These are phyloP conservation scores for Phaeosphaeriaceae sp. DNA, from an alignment of 2,329 filamentous ascomycete genomes.

Conservation along the genomic window DNA sequence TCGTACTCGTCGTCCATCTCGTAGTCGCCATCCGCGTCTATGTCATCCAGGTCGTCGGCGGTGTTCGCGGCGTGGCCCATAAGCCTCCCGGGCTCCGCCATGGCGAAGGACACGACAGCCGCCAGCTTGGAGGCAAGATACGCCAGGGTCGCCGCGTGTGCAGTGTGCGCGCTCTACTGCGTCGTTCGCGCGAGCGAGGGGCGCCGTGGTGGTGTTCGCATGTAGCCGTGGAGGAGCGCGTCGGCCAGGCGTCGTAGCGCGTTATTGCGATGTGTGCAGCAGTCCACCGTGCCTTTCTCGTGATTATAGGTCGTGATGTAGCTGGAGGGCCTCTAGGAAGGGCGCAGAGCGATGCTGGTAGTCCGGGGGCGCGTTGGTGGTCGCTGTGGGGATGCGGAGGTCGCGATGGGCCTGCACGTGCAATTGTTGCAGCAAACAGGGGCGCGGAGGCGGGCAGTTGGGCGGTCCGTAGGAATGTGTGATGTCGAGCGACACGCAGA, in stretches of 20 bases:
- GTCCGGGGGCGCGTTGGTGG: slow-evolving; percentile 35
- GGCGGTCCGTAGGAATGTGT: slow-evolving; percentile 42
- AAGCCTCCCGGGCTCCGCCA: slow-evolving; percentile 51
- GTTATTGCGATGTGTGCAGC: slow-evolving; percentile 23
- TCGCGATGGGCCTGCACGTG: slow-evolving; percentile 23
- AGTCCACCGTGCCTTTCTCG: slow-evolving; percentile 11
- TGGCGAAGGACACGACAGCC: slow-evolving; percentile 50
- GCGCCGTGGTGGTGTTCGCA: slow-evolving; percentile 31
- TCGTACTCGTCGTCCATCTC: slow-evolving; percentile 48
- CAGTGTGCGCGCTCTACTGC: slow-evolving; percentile 22
- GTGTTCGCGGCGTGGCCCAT: slow-evolving; percentile 43
- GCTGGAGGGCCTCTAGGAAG: not conserved
- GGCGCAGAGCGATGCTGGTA: slow-evolving; percentile 19
- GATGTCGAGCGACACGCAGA: slow-evolving; percentile 41
- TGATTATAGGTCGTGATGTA: slow-evolving; percentile 10
- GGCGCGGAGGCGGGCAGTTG: slow-evolving; percentile 28
- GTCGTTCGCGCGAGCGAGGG: slow-evolving; percentile 31
- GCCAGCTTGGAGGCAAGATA: slow-evolving; percentile 48
- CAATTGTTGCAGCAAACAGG: slow-evolving; percentile 30
- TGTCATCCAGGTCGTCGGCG: slow-evolving; percentile 42
- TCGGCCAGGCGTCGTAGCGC: slow-evolving; percentile 34
- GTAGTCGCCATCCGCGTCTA: slow-evolving; percentile 49
- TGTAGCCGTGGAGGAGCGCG: slow-evolving; percentile 35
- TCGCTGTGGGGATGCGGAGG: slow-evolving; percentile 31
- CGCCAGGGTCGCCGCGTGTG: slow-evolving; percentile 40